Conservation (phyloP, 2,329 filamentous ascomycete species). For the Venturiaceae sp. region DNA sequence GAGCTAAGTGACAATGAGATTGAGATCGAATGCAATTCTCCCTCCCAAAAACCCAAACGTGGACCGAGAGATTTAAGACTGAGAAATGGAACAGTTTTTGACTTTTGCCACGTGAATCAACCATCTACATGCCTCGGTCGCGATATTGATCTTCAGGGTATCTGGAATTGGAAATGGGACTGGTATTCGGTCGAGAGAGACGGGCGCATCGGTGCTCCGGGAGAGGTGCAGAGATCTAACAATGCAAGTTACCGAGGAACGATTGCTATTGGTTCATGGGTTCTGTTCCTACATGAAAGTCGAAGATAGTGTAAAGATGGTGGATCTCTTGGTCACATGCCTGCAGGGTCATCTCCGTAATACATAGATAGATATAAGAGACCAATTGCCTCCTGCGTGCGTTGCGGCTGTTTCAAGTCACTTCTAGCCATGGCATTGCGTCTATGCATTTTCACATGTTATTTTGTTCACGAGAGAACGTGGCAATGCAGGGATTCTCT, state of each 20-base stretch:
- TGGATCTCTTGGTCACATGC: neutral
- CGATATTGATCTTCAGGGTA: neutral
- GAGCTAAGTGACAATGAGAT: too few relatives aligned
- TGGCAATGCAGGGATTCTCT: neutral
- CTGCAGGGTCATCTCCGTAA: neutral
- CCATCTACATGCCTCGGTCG: neutral
- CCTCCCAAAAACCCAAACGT: neutral
- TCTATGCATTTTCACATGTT: neutral
- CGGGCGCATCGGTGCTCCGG: neutral
- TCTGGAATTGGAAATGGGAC: neutral
- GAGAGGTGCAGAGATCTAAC: neutral
- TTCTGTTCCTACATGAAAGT: neutral
- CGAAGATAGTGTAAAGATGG: neutral
- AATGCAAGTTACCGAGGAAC: neutral
- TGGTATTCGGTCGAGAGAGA: neutral
- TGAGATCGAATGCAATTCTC: neutral
- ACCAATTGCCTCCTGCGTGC: neutral
- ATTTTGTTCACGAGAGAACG: neutral
- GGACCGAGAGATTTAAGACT: neutral
- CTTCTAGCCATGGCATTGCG: too few relatives aligned
- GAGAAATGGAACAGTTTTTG: neutral
- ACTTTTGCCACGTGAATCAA: neutral
- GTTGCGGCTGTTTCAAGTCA: neutral
- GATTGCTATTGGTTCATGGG: neutral
- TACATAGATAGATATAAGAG: neutral